A percentile compares a stretch with the other conserved stretches of the same genome.
Evolutionary conservation across 1,284 basidiomycete genomes (phyloP).

Genomic region (Melampsora americana): DNA sequence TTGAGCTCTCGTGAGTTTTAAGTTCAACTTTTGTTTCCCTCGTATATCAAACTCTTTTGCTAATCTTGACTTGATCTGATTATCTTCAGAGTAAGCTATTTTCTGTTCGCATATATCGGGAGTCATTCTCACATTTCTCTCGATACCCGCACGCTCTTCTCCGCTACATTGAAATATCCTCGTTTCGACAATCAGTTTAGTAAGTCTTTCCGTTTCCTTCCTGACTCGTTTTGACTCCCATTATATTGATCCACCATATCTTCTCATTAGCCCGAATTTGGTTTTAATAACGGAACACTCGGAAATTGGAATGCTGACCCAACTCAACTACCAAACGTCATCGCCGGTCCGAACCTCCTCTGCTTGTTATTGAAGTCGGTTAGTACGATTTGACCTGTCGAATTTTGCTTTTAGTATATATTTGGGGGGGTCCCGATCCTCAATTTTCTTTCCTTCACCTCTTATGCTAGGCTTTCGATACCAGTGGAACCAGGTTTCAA

Average conservation of each 20-base stretch:
- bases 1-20: neutral
- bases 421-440: neutral
- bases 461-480: neutral
- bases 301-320: neutral
- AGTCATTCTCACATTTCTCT: neutral
- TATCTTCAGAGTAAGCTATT: neutral
- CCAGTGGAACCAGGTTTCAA: neutral
- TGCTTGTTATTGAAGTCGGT: conserved; percentile 4
- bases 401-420: neutral
- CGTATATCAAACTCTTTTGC: neutral
- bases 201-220: neutral
- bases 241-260: neutral
- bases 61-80: neutral
- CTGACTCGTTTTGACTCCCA: neutral
- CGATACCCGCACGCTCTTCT: neutral
- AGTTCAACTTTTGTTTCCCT: neutral
- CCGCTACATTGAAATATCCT: neutral
- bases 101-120: neutral
- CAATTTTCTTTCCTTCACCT: neutral
- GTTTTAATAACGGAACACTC: neutral
- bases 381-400: neutral
- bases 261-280: neutral
- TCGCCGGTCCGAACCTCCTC: neutral
- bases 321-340: neutral
- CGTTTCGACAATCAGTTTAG: neutral